phyloP scores from a whole-genome alignment of 2,329 filamentous ascomycete species.

The Fusarium devonianum region DNA sequence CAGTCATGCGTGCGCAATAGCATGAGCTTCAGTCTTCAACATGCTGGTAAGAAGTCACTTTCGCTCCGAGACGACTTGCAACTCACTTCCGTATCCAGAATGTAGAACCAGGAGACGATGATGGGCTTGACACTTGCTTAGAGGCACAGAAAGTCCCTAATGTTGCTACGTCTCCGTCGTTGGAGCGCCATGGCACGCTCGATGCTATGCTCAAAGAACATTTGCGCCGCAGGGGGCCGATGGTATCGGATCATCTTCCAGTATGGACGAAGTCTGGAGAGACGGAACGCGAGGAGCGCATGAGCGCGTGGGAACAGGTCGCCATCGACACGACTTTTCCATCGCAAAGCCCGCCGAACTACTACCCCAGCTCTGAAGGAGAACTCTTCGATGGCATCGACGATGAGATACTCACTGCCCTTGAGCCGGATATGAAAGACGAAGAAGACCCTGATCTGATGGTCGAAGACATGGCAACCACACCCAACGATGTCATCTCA shows the following conservation, averaged over 20 bases:
- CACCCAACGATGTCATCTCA: background rate
- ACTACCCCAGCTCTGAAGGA: constrained; percentile 1
- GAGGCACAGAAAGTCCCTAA: constrained; percentile 6
- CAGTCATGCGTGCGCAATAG: constrained; percentile 1
- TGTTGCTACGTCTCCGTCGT: constrained; percentile 2
- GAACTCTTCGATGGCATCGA: constrained; percentile 10
- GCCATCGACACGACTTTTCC: constrained; percentile 14
- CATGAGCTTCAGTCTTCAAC: constrained; percentile 7
- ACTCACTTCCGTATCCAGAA: constrained; percentile 8
- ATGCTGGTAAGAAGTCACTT: constrained; percentile 29
- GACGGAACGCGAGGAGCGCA: constrained; percentile 8
- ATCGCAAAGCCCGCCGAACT: constrained; percentile 1
- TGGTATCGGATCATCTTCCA: constrained; percentile 5
- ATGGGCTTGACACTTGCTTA: constrained; percentile 4
- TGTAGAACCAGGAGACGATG: constrained; percentile 15
- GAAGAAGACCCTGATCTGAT: background rate
- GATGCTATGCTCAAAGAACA: constrained; percentile 13
- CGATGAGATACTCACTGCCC: constrained; percentile 5
- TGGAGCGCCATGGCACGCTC: constrained; percentile 4
- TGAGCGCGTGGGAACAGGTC: constrained; percentile 10
- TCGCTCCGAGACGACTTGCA: no score
- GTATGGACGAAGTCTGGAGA: constrained; percentile 33
- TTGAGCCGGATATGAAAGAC: constrained; percentile 4
- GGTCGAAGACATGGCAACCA: background rate
- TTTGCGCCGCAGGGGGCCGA: constrained; percentile 13